Base-by-base conservation (phyloP, 2,329 filamentous ascomycete genomes). In the Calonectria naviculata region DNA sequence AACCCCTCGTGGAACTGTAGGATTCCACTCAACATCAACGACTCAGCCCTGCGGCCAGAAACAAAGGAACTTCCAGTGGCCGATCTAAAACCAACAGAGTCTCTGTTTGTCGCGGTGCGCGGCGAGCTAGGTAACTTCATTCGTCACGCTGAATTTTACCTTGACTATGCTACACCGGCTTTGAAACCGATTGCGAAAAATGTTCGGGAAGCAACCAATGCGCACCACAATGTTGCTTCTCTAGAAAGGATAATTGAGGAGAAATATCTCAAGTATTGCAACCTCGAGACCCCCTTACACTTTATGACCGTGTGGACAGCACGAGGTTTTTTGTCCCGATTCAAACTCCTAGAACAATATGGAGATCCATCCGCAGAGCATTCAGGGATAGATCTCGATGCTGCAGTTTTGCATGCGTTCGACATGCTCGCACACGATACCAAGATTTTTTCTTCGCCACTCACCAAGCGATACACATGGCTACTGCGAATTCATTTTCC, bases 261-360 rank as follows among this genome's bases (percentile, higher is more conserved):
- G 0, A 81, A 81, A n/a, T 88, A 88, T 69, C 80, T 91, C 31
- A 73, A 74, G 5, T 80, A 76, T 34, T 87, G 85, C 64, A 81
- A 87, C 52, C 67, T 76, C 0, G 79, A 80, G 0, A 84, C 81
- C 49, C 81, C 84, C 0, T 68, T 86, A 0, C 85, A 87, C n/a
- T 83, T 79, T 62, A 81, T 86, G 75, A 82, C 84, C 0, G 74
- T 0, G 81, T 60, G 54, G 19, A 49, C 17, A 19, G 24, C 65
- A 9, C 65, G 65, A 24, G 21, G 26, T 2, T 31, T 83, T 6
- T 67, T 92, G 4, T 86, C 89, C 0, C 89, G 86, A 75, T 80
- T 71, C 54, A 85, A 83, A 1, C 84, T 93, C 0, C 68, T 91
- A 61, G 86, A 90, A 60, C 81, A 87, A 5, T 67, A 61, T 21